Evolutionary conservation across 2,329 filamentous ascomycete genomes (phyloP).

Genomic region (Aspergillus aculeatinus): DNA sequence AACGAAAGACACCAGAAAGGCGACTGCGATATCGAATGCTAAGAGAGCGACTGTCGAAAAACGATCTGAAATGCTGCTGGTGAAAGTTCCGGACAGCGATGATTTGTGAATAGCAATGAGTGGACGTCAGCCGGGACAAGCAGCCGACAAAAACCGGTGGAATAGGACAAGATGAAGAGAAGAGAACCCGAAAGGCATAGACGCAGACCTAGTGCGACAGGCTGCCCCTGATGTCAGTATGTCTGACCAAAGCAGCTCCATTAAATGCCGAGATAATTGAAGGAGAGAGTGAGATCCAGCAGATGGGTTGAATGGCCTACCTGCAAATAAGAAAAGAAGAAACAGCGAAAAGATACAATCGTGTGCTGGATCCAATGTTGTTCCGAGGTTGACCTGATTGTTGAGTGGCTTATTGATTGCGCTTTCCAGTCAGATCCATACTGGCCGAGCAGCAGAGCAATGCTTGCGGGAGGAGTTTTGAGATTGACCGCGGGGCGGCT

Average conservation of each 20-base stretch:
- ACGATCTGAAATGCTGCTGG: not conserved
- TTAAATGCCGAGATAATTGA: not conserved
- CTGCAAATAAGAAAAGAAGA: conserved; percentile 8
- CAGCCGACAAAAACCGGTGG: conserved; percentile 16
- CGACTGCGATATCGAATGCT: conserved; percentile 1
- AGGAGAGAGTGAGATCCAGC: not conserved
- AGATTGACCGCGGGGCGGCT: not conserved
- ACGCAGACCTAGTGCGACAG: conserved; percentile 1
- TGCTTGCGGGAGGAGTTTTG: not conserved
- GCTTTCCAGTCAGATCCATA: conserved; percentile 9
- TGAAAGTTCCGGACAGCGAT: not conserved
- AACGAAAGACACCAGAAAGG: conserved; percentile 6
- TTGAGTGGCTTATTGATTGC: not conserved
- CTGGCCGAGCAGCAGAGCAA: conserved; percentile 4
- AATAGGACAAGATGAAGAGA: conserved; percentile 8
- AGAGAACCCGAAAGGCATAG: conserved; percentile 11
- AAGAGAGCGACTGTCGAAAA: conserved; percentile 11
- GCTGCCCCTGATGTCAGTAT: not conserved
- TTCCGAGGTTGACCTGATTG: not conserved
- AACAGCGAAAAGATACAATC: not conserved
- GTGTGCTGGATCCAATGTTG: not conserved
- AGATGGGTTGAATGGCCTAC: not conserved
- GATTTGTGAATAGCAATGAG: conserved; percentile 19
- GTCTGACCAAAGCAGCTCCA: not conserved
- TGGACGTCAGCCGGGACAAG: conserved; percentile 22